These are phyloP conservation scores for Sporothrix phasma DNA, from an alignment of 2,329 filamentous ascomycete genomes.

Conservation along the genomic window DNA sequence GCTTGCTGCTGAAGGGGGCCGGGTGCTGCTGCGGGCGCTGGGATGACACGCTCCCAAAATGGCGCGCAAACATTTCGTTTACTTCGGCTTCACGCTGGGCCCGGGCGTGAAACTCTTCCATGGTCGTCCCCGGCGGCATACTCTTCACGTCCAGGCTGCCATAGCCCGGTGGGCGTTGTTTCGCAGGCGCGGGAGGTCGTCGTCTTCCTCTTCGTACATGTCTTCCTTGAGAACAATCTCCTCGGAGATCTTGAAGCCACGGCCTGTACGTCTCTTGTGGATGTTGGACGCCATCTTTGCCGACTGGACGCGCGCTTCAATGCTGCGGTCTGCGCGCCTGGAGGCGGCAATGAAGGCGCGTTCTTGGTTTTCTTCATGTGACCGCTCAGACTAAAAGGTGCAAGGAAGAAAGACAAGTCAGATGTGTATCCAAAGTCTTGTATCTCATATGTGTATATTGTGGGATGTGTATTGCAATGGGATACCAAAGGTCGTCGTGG, in stretches of 20 bases:
- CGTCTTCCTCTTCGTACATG: constrained; percentile 94
- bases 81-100: neutral
- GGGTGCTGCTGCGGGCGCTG: neutral
- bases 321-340: constrained; percentile 70
- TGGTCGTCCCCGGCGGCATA: neutral
- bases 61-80: neutral
- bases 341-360: constrained; percentile 90
- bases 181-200: constrained; percentile 54
- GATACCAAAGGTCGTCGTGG: too few species aligned
- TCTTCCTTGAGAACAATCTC: constrained; percentile 83
- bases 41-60: neutral
- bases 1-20: neutral
- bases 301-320: constrained; percentile 82
- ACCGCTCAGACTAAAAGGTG: neutral
- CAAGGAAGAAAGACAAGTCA: neutral
- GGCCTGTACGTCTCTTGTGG: constrained; percentile 78
- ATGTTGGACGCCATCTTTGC: constrained; percentile 82
- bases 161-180: neutral
- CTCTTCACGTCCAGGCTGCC: neutral
- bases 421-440: neutral
- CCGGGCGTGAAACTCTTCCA: neutral
- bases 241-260: constrained; percentile 69
- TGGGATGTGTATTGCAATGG: too few species aligned
- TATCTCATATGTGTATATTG: too few species aligned
- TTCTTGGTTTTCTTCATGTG: constrained; percentile 51